Percentiles rank a stretch among this genome's conserved stretches.
phyloP scores from a whole-genome alignment of 305 asterid species.

The Solanum hybrid region DNA sequence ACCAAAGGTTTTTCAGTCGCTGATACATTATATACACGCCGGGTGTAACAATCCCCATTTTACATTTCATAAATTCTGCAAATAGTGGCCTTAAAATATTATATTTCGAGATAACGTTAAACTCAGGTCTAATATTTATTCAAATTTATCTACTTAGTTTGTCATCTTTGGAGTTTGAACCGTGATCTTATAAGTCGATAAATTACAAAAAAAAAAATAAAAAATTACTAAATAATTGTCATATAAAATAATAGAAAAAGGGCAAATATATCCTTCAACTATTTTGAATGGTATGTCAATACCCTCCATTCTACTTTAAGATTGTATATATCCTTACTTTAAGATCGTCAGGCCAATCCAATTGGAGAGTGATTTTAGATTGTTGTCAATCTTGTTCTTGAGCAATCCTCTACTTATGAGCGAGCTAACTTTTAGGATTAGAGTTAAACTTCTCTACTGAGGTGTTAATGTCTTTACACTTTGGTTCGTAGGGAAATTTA shows the following conservation, averaged over 20 bases:
- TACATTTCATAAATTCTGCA: background rate
- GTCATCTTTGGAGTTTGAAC: background rate
- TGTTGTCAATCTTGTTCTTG: background rate
- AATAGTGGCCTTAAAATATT: background rate
- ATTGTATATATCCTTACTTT: no score
- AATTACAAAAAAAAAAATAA: background rate
- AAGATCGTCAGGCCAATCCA: background rate
- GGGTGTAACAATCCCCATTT: background rate
- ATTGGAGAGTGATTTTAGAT: background rate
- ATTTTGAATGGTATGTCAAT: no score
- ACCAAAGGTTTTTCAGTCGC: background rate
- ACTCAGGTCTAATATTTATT: background rate
- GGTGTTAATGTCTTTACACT: background rate
- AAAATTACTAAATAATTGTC: no score
- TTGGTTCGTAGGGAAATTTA: background rate
- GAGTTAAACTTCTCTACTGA: no score
- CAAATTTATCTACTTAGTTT: background rate
- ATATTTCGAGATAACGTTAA: background rate
- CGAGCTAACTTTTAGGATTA: fast-evolving
- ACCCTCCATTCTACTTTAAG: fast-evolving
- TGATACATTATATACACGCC: background rate
- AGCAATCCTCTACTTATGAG: background rate
- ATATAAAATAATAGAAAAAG: background rate
- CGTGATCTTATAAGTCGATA: background rate
- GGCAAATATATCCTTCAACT: background rate